A percentile compares a stretch with the other conserved stretches of the same genome.
These are phyloP conservation scores for Pisolithus marmoratus DNA, from an alignment of 768 basidiomycete species.

Conservation along the genomic window DNA sequence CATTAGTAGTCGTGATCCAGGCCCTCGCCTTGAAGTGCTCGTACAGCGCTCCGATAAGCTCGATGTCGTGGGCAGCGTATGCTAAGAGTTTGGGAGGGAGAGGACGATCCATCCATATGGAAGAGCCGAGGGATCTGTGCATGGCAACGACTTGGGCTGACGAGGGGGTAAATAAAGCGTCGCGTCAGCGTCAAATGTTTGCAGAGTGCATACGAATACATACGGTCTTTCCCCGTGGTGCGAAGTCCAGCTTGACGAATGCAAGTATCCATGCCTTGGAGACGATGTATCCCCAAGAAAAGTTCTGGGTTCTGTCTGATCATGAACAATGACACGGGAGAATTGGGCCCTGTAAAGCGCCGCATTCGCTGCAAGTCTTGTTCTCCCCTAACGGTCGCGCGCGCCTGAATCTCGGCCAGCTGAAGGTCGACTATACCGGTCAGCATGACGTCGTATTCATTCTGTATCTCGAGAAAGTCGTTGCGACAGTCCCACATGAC, in stretches of 20 bases:
- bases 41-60: constrained; percentile 33
- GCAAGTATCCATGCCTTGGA: constrained; percentile 33
- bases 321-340: constrained; percentile 17
- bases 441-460: constrained; percentile 23
- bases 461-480: constrained; percentile 33
- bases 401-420: constrained; percentile 33
- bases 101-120: constrained; percentile 33
- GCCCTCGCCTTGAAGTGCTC: constrained; percentile 23
- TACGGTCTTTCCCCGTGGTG: constrained; percentile 30
- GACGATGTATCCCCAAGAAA: constrained; percentile 27
- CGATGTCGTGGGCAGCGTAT: constrained; percentile 40
- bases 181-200: neutral
- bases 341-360: constrained; percentile 20
- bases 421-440: constrained; percentile 36
- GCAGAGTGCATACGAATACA: constrained; percentile 4
- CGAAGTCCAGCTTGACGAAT: constrained; percentile 20
- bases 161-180: neutral
- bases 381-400: constrained; percentile 19
- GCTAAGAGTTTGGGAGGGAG: constrained; percentile 30
- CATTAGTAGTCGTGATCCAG: constrained; percentile 18
- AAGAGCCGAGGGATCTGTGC: constrained; percentile 27
- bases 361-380: constrained; percentile 20
- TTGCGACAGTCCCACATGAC: constrained; percentile 40
- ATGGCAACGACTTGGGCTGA: constrained; percentile 32
- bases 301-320: constrained; percentile 19